These are phyloP conservation scores for Monilinia vaccinii-corymbosi DNA, from an alignment of 2,329 filamentous ascomycete genomes.

Conservation along the genomic window DNA sequence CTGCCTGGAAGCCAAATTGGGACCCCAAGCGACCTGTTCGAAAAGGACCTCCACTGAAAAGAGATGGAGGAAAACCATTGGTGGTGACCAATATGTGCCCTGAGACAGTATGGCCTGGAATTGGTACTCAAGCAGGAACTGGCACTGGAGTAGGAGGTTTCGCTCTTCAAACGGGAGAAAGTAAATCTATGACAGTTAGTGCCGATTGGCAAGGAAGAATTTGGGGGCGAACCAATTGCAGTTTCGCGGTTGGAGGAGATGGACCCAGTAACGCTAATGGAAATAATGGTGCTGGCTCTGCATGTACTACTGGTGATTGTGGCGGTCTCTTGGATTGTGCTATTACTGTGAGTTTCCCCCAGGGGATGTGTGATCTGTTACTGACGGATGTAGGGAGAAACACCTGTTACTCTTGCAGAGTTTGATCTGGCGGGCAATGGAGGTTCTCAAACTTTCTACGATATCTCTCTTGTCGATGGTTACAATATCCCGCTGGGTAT, in stretches of 20 bases:
- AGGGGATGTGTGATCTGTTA: background rate
- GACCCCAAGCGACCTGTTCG: constrained; percentile 16
- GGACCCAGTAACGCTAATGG: constrained; percentile 36
- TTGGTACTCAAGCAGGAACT: constrained; percentile 62
- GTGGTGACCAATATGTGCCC: constrained; percentile 63
- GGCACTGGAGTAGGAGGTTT: constrained; percentile 63
- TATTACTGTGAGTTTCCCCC: constrained; percentile 47
- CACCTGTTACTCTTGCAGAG: constrained; percentile 70
- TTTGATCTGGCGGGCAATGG: constrained; percentile 65
- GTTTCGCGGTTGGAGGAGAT: constrained; percentile 56
- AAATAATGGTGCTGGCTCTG: constrained; percentile 37
- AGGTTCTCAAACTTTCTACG: constrained; percentile 63
- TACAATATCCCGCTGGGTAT: constrained; percentile 70
- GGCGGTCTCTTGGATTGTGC: constrained; percentile 59
- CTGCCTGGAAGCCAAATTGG: constrained; percentile 4
- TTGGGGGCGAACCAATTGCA: constrained; percentile 80
- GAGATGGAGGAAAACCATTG: constrained; percentile 44
- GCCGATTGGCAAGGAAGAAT: constrained; percentile 72
- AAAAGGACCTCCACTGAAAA: constrained; percentile 25
- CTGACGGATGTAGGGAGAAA: constrained; percentile 47
- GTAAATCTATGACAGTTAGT: constrained; percentile 54
- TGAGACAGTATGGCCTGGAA: constrained; percentile 65
- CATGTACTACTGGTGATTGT: constrained; percentile 71
- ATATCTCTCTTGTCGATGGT: constrained; percentile 76
- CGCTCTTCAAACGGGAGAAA: constrained; percentile 49